These are phyloP conservation scores for Platanthera zijinensis DNA, from an alignment of 106 monocot genomes.

Conservation along the genomic window DNA sequence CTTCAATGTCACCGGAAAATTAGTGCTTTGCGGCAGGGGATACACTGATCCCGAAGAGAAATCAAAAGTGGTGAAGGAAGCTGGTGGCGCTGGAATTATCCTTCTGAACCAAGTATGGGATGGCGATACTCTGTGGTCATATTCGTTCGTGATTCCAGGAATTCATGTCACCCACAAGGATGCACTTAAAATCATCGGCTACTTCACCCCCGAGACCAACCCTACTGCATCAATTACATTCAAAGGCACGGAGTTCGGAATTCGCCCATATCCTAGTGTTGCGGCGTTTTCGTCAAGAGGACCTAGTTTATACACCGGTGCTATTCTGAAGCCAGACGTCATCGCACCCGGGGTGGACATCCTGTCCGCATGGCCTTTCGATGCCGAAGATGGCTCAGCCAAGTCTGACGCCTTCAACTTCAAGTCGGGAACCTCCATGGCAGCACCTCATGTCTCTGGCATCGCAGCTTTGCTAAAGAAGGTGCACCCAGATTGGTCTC, in stretches of 20 bases:
- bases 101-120: background rate
- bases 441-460: slow-evolving; percentile 11
- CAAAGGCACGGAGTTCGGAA: slow-evolving; percentile 3
- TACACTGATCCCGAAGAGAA: background rate
- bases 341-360: slow-evolving; percentile 12
- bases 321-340: slow-evolving; percentile 14
- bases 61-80: slow-evolving; percentile 16
- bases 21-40: slow-evolving; percentile 20
- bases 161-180: slow-evolving; percentile 13
- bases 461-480: slow-evolving; percentile 11
- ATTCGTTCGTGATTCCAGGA: slow-evolving; percentile 12
- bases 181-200: slow-evolving; percentile 3
- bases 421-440: slow-evolving; percentile 11
- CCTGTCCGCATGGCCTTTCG: slow-evolving; percentile 14
- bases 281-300: slow-evolving; percentile 16
- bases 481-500: slow-evolving; percentile 19
- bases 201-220: background rate
- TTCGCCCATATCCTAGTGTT: background rate
- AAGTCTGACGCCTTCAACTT: background rate
- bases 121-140: background rate
- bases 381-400: background rate
- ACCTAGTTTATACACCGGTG: background rate
- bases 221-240: slow-evolving; percentile 2
- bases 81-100: slow-evolving; percentile 33
- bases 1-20: slow-evolving; percentile 15